These are phyloP conservation scores for Oryza glaberrima DNA, from an alignment of 176 grass and related monocot genomes.

Conservation along the genomic window DNA sequence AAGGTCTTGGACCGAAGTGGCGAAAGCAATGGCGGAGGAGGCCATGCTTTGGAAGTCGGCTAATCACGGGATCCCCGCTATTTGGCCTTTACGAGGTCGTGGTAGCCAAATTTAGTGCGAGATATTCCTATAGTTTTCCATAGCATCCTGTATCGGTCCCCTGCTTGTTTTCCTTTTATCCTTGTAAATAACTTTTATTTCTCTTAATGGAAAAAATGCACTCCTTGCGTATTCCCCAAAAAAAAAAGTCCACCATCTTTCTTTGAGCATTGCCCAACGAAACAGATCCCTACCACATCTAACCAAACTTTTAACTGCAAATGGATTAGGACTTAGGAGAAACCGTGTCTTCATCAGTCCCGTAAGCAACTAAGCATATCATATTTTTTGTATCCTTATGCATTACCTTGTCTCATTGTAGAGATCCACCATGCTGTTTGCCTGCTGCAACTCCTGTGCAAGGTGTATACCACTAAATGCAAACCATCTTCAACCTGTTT, in stretches of 20 bases:
- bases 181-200: no score
- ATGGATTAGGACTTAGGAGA: slow-evolving; percentile 24
- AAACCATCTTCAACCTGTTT: slow-evolving; percentile 62
- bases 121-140: no score
- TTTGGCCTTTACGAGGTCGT: no score
- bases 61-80: no score
- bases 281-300: slow-evolving; percentile 57
- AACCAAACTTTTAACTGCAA: slow-evolving; percentile 74
- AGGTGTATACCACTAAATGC: slow-evolving; percentile 49
- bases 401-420: slow-evolving; percentile 67
- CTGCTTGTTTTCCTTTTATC: no score
- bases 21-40: no score
- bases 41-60: no score
- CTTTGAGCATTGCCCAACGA: slow-evolving; percentile 56
- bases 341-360: slow-evolving; percentile 18
- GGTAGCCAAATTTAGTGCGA: no score
- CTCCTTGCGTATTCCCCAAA: no score
- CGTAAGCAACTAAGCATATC: background rate
- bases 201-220: no score
- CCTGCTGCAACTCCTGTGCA: slow-evolving; percentile 62
- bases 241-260: slow-evolving; percentile 50
- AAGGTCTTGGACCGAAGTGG: no score
- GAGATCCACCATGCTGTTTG: slow-evolving; percentile 65
- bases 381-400: slow-evolving; percentile 3
- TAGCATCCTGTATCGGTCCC: no score